These are phyloP conservation scores for Annulohypoxylon maeteangense DNA, from an alignment of 495 filamentous ascomycete genomes.

Conservation along the genomic window DNA sequence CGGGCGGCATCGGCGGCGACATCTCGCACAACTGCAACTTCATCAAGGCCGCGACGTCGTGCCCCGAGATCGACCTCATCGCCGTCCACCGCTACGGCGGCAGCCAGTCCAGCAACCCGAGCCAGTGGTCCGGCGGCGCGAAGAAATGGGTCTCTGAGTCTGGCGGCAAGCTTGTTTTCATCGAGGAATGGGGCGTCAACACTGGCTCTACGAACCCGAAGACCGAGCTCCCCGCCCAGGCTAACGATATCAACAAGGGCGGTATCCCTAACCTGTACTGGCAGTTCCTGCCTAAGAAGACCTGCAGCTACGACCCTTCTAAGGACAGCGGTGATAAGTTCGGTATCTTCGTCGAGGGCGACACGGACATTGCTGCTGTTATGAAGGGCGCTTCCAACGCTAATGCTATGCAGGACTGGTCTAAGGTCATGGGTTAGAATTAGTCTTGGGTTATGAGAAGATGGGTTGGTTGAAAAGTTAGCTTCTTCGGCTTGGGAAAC, in stretches of 20 bases:
- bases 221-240: constrained; percentile 42
- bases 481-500: not conserved
- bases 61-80: constrained; percentile 42
- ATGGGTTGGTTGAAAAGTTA: not conserved
- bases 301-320: constrained; percentile 36
- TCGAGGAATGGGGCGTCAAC: constrained; percentile 48
- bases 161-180: constrained; percentile 44
- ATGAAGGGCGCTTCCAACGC: constrained; percentile 36
- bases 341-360: constrained; percentile 37
- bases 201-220: constrained; percentile 16
- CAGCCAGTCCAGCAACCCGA: constrained; percentile 19
- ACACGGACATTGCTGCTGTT: constrained; percentile 28
- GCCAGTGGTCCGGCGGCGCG: constrained; percentile 30
- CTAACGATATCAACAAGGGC: constrained; percentile 37
- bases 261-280: constrained; percentile 44
- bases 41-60: constrained; percentile 33
- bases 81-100: constrained; percentile 46
- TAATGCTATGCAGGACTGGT: constrained; percentile 37
- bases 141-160: constrained; percentile 26
- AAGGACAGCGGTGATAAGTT: constrained; percentile 31
- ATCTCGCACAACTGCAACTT: constrained; percentile 42
- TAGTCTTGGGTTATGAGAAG: not conserved
- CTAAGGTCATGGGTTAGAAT: constrained; percentile 23
- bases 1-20: constrained; percentile 46
- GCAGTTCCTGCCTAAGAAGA: constrained; percentile 39